Base-by-base conservation (phyloP, 2,329 filamentous ascomycete species). In the Cercospora sp. region DNA sequence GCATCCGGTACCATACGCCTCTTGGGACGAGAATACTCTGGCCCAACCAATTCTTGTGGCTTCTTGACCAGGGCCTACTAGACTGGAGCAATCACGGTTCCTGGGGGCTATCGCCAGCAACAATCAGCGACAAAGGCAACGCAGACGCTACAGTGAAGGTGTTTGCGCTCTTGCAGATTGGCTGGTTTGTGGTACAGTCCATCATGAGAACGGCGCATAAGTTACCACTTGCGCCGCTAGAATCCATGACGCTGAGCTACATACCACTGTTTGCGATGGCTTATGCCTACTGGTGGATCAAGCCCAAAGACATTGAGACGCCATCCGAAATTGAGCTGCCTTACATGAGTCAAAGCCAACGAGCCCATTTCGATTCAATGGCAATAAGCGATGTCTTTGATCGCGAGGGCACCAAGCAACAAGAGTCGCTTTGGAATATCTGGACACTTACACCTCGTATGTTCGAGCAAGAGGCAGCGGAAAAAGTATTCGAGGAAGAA, bases 231-330 rank as follows among this genome's bases (percentile, higher is more conserved):
- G 75, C 77, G 16, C 77, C 76, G 16, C 71, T 81, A 1, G 79
- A 80, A 59, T 73, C 78, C 6, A 79, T 78, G 74, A 77, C 78
- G 5, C 71, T 80, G 10, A 77, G 77, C 36, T 79, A 79, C 62
- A 75, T 80, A n/a, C 75, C 78, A 23, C 72, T 78, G 18, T 76
- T 79, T 65, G 74, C 75, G 0, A 69, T 76, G 8, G 78, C 78
- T 3, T 79, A 78, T 63, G 75, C 75, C 64, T 77, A 76, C 58
- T 80, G 79, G 78, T 78, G 77, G 73, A 65, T 76, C 60, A 80
- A 80, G 62, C 79, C 79, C 1, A 77, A 77, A 60, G 78, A 80
- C 68, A 76, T 81, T 16, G 70, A 74, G 65, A 77, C 75, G 13
- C 75, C 78, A 7, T 74, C 75, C 0, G 63, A 76, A 26, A 70